Evolutionary conservation across 352 stramenopile species (phyloP).

Genomic region (Saprolegnia parasitica): DNA sequence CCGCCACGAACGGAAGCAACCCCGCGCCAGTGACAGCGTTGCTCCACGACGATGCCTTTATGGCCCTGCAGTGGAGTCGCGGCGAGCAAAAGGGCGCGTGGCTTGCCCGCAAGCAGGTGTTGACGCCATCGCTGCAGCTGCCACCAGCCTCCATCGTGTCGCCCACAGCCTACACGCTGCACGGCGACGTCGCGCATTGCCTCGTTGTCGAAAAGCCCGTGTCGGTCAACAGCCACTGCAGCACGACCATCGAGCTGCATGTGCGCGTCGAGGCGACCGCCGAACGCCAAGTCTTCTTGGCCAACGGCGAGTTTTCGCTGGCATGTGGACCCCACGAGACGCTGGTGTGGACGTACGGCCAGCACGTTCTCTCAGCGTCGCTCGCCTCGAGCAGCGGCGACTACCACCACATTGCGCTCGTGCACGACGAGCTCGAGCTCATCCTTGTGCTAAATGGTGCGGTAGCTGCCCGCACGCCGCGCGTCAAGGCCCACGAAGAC

Average conservation of each 20-base stretch:
- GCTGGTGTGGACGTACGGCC: conserved; percentile 49
- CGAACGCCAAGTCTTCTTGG: conserved; percentile 14
- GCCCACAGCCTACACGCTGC: conserved; percentile 50
- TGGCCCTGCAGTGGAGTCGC: conserved; percentile 75
- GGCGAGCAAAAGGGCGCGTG: conserved; percentile 78
- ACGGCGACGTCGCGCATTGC: conserved; percentile 42
- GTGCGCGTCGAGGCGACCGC: conserved; percentile 37
- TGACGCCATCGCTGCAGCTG: conserved; percentile 3
- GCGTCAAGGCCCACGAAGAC: conserved; percentile 25
- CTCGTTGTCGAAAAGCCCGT: conserved; percentile 63
- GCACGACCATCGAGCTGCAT: conserved; percentile 68
- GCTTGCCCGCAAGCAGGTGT: conserved; percentile 48
- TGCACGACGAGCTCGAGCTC: conserved; percentile 37
- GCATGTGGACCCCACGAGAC: conserved; percentile 38
- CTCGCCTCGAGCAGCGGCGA: conserved; percentile 21
- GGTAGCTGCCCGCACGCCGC: conserved; percentile 36
- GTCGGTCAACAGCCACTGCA: conserved; percentile 45
- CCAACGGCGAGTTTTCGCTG: conserved; percentile 35
- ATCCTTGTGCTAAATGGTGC: conserved; percentile 48
- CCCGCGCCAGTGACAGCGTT: conserved; percentile 64
- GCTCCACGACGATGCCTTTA: conserved; percentile 58
- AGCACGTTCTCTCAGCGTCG: conserved; percentile 7
- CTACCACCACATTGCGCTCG: conserved; percentile 61
- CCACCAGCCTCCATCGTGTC: conserved; percentile 43
- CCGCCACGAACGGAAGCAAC: conserved; percentile 55